Conservation (phyloP, 1,284 basidiomycete genomes). For the Pseudozyma sp. region DNA sequence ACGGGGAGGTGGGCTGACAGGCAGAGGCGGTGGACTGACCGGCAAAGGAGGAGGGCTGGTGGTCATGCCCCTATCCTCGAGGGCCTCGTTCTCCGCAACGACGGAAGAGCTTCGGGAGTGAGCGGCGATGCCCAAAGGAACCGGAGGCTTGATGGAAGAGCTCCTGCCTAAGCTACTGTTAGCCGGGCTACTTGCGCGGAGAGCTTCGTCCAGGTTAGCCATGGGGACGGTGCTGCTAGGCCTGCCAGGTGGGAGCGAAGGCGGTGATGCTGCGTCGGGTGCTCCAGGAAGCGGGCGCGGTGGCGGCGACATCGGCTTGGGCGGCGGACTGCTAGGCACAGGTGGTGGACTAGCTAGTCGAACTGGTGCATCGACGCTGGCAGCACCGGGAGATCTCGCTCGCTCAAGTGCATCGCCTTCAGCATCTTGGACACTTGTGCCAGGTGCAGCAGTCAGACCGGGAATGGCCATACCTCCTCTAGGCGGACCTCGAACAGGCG, state of each 20-base stretch:
- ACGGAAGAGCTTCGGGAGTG: conserved; percentile 35
- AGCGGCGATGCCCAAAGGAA: conserved; percentile 32
- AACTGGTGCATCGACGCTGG: conserved; percentile 21
- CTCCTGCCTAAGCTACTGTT: conserved; percentile 34
- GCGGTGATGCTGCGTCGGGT: conserved; percentile 17
- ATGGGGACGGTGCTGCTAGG: conserved; percentile 44
- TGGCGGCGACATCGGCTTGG: conserved; percentile 37
- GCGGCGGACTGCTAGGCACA: conserved; percentile 31
- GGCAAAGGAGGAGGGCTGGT: conserved; percentile 66
- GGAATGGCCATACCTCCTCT: conserved; percentile 65
- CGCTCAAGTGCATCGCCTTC: conserved; percentile 38
- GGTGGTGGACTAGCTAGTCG: conserved; percentile 31
- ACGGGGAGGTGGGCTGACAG: conserved; percentile 72
- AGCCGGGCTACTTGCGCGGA: conserved; percentile 37
- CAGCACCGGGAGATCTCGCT: conserved; percentile 36
- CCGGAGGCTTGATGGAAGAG: conserved; percentile 38
- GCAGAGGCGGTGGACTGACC: conserved; percentile 42
- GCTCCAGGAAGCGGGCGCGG: conserved; percentile 20
- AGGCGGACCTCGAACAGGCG: conserved; percentile 26
- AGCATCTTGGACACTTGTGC: conserved; percentile 28
- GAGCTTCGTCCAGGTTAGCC: conserved; percentile 35
- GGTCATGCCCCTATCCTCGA: conserved; percentile 69
- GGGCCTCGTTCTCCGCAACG: conserved; percentile 25
- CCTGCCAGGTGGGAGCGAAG: conserved; percentile 28
- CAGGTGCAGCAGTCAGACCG: conserved; percentile 50